phyloP scores from a whole-genome alignment of 2,329 filamentous ascomycete species.

The Exophiala dermatitidis region DNA sequence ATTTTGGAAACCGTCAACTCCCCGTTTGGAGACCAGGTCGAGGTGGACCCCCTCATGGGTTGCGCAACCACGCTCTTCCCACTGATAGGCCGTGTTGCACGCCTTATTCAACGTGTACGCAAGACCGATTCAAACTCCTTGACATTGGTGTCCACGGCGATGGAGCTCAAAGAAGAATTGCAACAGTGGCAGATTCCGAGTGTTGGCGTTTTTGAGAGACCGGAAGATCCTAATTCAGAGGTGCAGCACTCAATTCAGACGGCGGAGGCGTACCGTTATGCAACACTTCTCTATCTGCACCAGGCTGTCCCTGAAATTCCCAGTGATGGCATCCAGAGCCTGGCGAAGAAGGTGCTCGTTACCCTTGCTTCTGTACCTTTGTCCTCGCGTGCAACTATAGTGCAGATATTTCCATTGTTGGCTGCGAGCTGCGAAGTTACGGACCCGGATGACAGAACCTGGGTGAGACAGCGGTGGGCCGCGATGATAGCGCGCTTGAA shows the following conservation, averaged over 20 bases:
- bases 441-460: conserved; percentile 53
- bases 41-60: conserved; percentile 65
- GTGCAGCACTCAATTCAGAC: conserved; percentile 60
- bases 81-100: conserved; percentile 58
- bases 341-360: conserved; percentile 56
- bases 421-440: conserved; percentile 60
- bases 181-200: conserved; percentile 55
- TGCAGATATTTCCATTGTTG: conserved; percentile 63
- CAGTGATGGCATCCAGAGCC: conserved; percentile 48
- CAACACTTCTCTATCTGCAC: conserved; percentile 59
- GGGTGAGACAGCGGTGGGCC: conserved; percentile 58
- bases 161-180: conserved; percentile 54
- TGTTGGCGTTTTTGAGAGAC: conserved; percentile 47
- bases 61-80: conserved; percentile 62
- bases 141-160: conserved; percentile 55
- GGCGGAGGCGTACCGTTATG: conserved; percentile 60
- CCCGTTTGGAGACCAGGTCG: conserved; percentile 42
- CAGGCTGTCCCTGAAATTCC: conserved; percentile 63
- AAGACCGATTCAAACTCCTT: conserved; percentile 50
- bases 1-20: conserved; percentile 34
- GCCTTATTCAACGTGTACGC: conserved; percentile 57
- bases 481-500: conserved; percentile 56
- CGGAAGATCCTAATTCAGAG: conserved; percentile 57
- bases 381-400: conserved; percentile 56
- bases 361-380: conserved; percentile 58